Conservation (phyloP, 2,329 filamentous ascomycete species). For the Calonectria crousiana region DNA sequence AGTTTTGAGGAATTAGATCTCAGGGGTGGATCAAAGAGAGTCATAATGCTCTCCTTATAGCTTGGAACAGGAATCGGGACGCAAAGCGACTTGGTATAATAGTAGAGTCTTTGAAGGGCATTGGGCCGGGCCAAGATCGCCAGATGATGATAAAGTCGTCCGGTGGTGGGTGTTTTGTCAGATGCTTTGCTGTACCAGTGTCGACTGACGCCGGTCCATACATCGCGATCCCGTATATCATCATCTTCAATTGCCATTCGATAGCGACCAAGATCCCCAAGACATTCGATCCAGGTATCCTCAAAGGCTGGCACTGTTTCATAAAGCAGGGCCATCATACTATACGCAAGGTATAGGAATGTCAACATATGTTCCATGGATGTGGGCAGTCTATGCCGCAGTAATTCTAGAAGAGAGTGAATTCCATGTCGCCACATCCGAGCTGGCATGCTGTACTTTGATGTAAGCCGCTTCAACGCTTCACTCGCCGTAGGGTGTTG, state of each 20-base stretch:
- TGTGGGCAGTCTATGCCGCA: slow-evolving; percentile 78
- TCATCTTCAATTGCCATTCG: slow-evolving; percentile 89
- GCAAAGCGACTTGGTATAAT: slow-evolving; percentile 78
- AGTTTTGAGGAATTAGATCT: slow-evolving; percentile 32
- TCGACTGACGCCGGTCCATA: slow-evolving; percentile 82
- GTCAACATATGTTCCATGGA: slow-evolving; percentile 89
- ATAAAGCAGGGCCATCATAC: slow-evolving; percentile 86
- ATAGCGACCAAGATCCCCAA: slow-evolving; percentile 86
- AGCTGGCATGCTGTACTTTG: slow-evolving; percentile 89
- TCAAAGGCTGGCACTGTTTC: slow-evolving; percentile 85
- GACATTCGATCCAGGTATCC: slow-evolving; percentile 93
- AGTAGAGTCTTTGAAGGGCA: slow-evolving; percentile 76
- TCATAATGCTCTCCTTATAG: slow-evolving; percentile 75
- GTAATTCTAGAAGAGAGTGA: slow-evolving; percentile 81
- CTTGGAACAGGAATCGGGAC: slow-evolving; percentile 74
- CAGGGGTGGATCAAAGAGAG: slow-evolving; percentile 71
- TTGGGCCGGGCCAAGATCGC: slow-evolving; percentile 80
- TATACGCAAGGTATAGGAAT: slow-evolving; percentile 89
- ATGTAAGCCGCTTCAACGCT: slow-evolving; percentile 71
- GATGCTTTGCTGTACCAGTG: slow-evolving; percentile 88
- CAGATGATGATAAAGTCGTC: slow-evolving; percentile 86
- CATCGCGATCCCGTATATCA: slow-evolving; percentile 77
- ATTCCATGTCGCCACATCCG: slow-evolving; percentile 95
- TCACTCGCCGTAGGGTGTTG: slow-evolving; percentile 59
- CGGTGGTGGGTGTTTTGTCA: slow-evolving; percentile 77